phyloP scores from a whole-genome alignment of 305 asterid species.

The Caryopteris hybrid region DNA sequence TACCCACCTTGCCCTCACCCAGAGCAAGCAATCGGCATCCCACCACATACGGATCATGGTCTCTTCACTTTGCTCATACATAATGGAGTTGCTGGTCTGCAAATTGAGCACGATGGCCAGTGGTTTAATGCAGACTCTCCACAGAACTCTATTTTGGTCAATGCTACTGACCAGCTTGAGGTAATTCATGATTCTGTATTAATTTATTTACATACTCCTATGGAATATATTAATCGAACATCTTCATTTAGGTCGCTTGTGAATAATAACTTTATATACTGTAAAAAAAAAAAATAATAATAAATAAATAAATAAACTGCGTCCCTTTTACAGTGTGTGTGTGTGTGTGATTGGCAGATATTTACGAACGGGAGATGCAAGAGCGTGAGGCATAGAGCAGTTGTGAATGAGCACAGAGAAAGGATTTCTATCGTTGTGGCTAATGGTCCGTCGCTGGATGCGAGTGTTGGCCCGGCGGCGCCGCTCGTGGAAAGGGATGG shows the following conservation, averaged over 20 bases:
- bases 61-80: slow-evolving; percentile 26
- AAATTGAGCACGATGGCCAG: slow-evolving; percentile 19
- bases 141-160: slow-evolving; percentile 17
- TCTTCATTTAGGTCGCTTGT: no score
- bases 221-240: no score
- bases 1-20: slow-evolving; percentile 34
- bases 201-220: no score
- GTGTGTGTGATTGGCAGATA: not conserved
- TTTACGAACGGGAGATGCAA: slow-evolving; percentile 21
- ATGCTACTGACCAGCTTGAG: slow-evolving; percentile 25
- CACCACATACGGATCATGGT: slow-evolving; percentile 26
- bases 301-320: no score
- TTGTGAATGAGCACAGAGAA: slow-evolving; percentile 5
- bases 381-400: slow-evolving; percentile 22
- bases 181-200: no score
- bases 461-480: not conserved
- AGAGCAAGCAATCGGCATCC: slow-evolving; percentile 26
- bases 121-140: slow-evolving; percentile 21
- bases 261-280: no score
- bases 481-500: slow-evolving; percentile 16
- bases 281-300: no score
- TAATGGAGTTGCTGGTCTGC: slow-evolving; percentile 28
- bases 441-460: slow-evolving; percentile 14
- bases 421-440: slow-evolving; percentile 13
- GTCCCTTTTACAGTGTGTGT: no score